These are phyloP conservation scores for Rhizopogon salebrosus DNA, from an alignment of 768 basidiomycete species.

Conservation along the genomic window DNA sequence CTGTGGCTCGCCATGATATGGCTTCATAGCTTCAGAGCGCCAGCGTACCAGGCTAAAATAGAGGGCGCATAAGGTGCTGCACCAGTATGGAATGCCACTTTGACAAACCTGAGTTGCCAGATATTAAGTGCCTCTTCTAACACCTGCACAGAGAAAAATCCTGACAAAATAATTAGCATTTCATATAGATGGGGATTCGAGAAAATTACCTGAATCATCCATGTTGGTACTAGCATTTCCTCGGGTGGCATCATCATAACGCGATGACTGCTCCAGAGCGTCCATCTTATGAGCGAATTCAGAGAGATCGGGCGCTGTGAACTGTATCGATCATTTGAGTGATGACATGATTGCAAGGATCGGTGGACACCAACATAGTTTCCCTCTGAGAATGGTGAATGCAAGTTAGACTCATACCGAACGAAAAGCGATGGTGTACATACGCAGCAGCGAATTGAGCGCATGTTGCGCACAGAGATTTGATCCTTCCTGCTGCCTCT, in stretches of 20 bases:
- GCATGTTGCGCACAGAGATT: slow-evolving; percentile 89
- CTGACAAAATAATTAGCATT: slow-evolving; percentile 30
- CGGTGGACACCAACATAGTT: slow-evolving; percentile 38
- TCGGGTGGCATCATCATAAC: slow-evolving; percentile 43
- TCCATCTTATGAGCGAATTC: slow-evolving; percentile 69
- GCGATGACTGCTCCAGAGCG: slow-evolving; percentile 45
- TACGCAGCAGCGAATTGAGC: slow-evolving; percentile 75
- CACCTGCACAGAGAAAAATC: slow-evolving; percentile 91
- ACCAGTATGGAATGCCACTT: slow-evolving; percentile 4
- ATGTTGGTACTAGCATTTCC: slow-evolving; percentile 64
- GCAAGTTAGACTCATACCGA: slow-evolving; percentile 24
- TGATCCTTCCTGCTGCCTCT: slow-evolving; percentile 70
- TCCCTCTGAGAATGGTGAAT: slow-evolving; percentile 31
- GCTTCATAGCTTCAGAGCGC: slow-evolving; percentile 78
- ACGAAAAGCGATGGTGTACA: slow-evolving; percentile 1
- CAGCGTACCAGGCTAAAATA: slow-evolving; percentile 67
- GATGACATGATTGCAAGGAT: not conserved
- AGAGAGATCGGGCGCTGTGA: slow-evolving; percentile 75
- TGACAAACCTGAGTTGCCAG: slow-evolving; percentile 71
- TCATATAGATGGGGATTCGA: not conserved
- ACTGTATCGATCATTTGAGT: slow-evolving; percentile 39
- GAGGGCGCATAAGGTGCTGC: slow-evolving; percentile 5
- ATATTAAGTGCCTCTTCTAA: slow-evolving; percentile 79
- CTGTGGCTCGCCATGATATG: slow-evolving; percentile 75
- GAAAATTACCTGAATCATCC: slow-evolving; percentile 76